Conservation (phyloP, 2,329 filamentous ascomycete species). For the Fusarium sp. region DNA sequence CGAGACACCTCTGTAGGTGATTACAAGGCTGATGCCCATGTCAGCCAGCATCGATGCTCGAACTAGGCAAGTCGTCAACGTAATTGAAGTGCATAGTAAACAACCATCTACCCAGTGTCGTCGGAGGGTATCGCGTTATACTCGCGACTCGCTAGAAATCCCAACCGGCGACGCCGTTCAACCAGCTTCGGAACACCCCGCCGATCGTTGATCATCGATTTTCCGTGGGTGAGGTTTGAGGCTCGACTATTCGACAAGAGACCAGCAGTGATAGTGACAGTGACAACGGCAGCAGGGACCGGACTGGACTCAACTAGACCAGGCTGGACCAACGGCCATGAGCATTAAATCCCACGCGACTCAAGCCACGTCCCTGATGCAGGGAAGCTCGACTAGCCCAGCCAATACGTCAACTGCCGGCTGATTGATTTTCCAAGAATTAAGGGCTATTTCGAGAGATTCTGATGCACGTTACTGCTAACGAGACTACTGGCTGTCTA, state of each 20-base stretch:
- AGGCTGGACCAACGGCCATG: constrained; percentile 7
- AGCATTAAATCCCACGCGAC: constrained; percentile 32
- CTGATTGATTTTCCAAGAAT: constrained; percentile 6
- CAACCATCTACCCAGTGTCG: constrained; percentile 7
- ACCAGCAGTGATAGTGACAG: too few species aligned
- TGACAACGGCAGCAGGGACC: too few species aligned
- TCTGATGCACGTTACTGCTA: constrained; percentile 1
- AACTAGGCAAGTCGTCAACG: constrained; percentile 28
- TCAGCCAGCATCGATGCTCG: constrained; percentile 16
- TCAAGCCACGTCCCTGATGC: constrained; percentile 27
- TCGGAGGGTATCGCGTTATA: not conserved
- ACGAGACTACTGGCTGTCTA: constrained; percentile 4
- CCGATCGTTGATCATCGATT: constrained; percentile 38
- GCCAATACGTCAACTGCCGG: constrained; percentile 36
- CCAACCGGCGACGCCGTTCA: constrained; percentile 44
- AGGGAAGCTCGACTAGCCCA: constrained; percentile 13
- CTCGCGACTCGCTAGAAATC: not conserved
- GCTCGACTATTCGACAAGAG: constrained; percentile 3
- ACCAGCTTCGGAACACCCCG: constrained; percentile 37
- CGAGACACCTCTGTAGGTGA: not conserved
- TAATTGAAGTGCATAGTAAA: not conserved
- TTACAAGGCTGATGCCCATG: not conserved
- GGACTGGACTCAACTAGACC: not conserved
- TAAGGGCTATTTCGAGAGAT: not conserved
- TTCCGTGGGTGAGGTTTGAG: constrained; percentile 24